Conservation (phyloP, 768 basidiomycete genomes). For the Boletus rubroflammeus region DNA sequence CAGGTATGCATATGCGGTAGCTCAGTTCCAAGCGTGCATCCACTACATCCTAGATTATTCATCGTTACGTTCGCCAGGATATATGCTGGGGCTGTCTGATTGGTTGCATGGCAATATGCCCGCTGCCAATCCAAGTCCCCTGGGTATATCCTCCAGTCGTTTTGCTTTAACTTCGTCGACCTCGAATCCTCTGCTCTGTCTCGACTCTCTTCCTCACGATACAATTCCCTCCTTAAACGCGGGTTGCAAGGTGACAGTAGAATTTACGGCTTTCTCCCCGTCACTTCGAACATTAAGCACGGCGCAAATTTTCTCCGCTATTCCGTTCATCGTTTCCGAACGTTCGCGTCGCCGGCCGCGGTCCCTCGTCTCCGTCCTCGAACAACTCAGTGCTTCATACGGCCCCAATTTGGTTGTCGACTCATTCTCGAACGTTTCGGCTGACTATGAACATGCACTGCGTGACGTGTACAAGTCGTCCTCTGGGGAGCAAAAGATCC, state of each 20-base stretch:
- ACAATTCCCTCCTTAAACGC: slow-evolving; percentile 11
- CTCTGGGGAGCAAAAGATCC: slow-evolving; percentile 10
- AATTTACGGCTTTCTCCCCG: slow-evolving; percentile 39
- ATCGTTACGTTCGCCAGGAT: not conserved
- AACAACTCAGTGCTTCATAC: slow-evolving; percentile 30
- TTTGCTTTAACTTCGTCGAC: slow-evolving; percentile 4
- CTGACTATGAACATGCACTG: slow-evolving; percentile 24
- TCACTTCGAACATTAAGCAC: slow-evolving; percentile 34
- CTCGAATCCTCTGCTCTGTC: slow-evolving; percentile 16
- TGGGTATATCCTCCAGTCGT: slow-evolving; percentile 9
- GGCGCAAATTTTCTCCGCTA: slow-evolving; percentile 38
- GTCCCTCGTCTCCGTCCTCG: slow-evolving; percentile 36
- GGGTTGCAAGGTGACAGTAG: slow-evolving; percentile 25
- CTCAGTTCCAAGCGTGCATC: not conserved
- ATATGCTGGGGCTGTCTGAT: not conserved
- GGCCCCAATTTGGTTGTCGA: slow-evolving; percentile 29
- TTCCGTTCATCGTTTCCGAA: slow-evolving; percentile 41
- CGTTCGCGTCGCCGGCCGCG: slow-evolving; percentile 35
- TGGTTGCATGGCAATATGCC: not conserved
- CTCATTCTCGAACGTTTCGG: slow-evolving; percentile 40
- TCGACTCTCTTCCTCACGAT: slow-evolving; percentile 18
- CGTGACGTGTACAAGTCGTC: slow-evolving; percentile 3
- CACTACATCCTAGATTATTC: not conserved
- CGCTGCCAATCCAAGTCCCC: slow-evolving; percentile 1
- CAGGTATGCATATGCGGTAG: slow-evolving; percentile 23